phyloP scores from a whole-genome alignment of 2,329 filamentous ascomycete species.

The Pochonia chlamydosporia region DNA sequence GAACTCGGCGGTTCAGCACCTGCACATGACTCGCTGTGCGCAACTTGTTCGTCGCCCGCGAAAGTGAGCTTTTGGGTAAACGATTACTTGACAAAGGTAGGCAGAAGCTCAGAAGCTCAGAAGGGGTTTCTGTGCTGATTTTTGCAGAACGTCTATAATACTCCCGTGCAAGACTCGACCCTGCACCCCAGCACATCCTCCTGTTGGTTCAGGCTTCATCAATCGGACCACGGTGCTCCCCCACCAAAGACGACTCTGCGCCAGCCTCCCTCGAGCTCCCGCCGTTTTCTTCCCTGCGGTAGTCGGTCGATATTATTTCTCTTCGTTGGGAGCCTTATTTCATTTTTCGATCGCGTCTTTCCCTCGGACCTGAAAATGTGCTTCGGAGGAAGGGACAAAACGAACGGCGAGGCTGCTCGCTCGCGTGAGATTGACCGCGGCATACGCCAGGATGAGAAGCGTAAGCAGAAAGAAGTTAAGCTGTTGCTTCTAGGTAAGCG shows the following conservation, averaged over 20 bases:
- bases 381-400: conserved; percentile 52
- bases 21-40: neutral
- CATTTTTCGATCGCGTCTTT: neutral
- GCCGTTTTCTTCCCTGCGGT: neutral
- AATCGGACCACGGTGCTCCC: neutral
- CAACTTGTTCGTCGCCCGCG: neutral
- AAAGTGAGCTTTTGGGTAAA: neutral
- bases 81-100: neutral
- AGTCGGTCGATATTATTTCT: neutral
- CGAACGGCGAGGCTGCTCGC: conserved; percentile 41
- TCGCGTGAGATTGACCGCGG: conserved; percentile 78
- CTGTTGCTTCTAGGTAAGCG: conserved; percentile 76
- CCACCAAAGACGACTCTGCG: neutral
- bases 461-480: conserved; percentile 82
- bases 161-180: too few relatives aligned
- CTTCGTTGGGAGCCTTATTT: neutral
- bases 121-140: neutral
- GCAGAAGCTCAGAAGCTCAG: neutral
- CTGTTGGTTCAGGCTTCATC: neutral
- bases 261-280: neutral
- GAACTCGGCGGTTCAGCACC: neutral
- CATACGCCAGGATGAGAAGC: conserved; percentile 83
- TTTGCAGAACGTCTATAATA: neutral
- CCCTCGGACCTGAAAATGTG: conserved; percentile 47
- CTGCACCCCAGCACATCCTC: neutral